Conservation (phyloP, 2,329 filamentous ascomycete genomes). For the Venturia carpophila region DNA sequence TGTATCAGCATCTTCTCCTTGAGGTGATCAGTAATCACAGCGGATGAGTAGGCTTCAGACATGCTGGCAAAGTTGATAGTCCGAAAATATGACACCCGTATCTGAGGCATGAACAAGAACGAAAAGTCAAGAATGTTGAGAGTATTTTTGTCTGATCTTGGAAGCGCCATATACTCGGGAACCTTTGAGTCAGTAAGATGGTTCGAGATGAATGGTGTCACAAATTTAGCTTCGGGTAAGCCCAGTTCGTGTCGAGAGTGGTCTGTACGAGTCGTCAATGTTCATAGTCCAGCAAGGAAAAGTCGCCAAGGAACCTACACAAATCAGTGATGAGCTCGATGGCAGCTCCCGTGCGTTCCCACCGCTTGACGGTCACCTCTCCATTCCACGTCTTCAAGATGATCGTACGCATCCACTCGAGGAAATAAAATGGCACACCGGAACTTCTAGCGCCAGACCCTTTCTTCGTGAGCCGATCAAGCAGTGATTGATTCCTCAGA, state of each 20-base stretch:
- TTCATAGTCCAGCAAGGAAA: no score
- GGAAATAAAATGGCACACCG: conserved; percentile 23
- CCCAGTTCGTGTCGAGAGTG: neutral
- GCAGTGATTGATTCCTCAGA: conserved; percentile 1
- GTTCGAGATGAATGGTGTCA: conserved; percentile 10
- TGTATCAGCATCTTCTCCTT: conserved; percentile 15
- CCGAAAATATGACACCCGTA: conserved; percentile 62
- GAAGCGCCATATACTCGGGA: conserved; percentile 6
- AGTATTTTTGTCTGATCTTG: conserved; percentile 46
- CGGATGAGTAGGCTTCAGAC: conserved; percentile 63
- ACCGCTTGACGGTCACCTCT: conserved; percentile 58
- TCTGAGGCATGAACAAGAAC: conserved; percentile 67
- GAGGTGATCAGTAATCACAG: conserved; percentile 27
- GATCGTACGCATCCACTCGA: conserved; percentile 68
- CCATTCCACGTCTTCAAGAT: conserved; percentile 78
- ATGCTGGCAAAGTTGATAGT: conserved; percentile 82
- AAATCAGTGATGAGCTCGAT: conserved; percentile 65
- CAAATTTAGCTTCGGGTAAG: conserved; percentile 9
- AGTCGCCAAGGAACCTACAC: conserved; percentile 46
- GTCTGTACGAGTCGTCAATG: neutral
- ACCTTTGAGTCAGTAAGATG: conserved; percentile 7
- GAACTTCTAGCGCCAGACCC: neutral
- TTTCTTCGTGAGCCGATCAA: neutral
- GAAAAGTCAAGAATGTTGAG: conserved; percentile 73
- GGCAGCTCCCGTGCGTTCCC: conserved; percentile 67